Evolutionary conservation across 2,329 filamentous ascomycete genomes (phyloP), one percentile per base, ranked within the genome.

Genomic region (Aspergillus sp.): DNA sequence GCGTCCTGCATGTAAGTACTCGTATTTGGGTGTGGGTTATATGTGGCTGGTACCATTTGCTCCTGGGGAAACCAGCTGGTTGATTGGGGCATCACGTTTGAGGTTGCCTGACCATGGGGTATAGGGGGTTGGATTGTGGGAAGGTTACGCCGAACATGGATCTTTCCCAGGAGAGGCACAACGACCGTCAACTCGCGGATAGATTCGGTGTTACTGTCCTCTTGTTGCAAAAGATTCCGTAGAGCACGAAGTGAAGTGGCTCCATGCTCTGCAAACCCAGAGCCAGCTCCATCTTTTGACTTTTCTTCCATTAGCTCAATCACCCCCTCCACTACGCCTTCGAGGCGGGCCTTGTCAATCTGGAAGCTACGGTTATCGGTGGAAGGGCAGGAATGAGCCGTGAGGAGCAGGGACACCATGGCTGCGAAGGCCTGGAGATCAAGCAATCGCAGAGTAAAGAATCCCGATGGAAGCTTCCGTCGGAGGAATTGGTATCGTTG

Each of bases 401-500:
- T 54, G 17, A 65, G 54, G 2, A 65, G 50, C 8, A 65, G 54
- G 2, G 60, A 49, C 5, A 58, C 58, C 9, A 55, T 55, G 7
- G 63, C 59, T 4, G 56, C 59, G 17, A 65, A 62, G 4, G 60
- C 63, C 19, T 63, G 63, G 6, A 65, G 27, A 53, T 65, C 63
- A 7, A 65, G 39, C 4, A 64, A 14, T 41, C 55, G 49, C 8
- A 58, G 44, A 2, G 56, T 48, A 31, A 65, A 65, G 11, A 65
- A 27, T 6, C 61, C 61, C 2, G 56, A 47, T 1, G 61, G 57
- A 11, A 63, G 43, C 14, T 54, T 63, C 14, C 55, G 54, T 7
- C 58, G 53, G 9, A 65, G 35, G 17, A 56, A 55, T 35, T 55
- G 39, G 41, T 62, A 65, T 15, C 55, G 46, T 4, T 51, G 47